Conservation (phyloP, 306 rosid species). For the Gastrolobium villosum region DNA sequence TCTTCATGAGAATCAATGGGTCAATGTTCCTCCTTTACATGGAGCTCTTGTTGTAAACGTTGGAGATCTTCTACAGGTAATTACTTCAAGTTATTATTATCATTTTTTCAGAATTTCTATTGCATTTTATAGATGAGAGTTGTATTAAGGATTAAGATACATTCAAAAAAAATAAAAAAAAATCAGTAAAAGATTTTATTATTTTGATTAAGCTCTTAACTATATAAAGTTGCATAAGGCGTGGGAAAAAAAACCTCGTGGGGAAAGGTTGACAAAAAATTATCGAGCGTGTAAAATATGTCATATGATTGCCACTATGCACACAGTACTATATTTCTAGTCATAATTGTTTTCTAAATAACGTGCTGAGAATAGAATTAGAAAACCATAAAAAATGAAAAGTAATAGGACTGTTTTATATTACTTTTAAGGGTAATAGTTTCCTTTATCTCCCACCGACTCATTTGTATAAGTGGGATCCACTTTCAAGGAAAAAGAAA, state of each 20-base stretch:
- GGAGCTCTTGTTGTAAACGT: constrained; percentile 62
- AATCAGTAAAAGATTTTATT: not conserved
- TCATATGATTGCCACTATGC: not conserved
- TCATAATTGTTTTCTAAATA: not conserved
- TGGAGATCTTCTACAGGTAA: constrained; percentile 61
- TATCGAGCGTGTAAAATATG: constrained; percentile 17
- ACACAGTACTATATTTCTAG: not conserved
- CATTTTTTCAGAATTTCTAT: not conserved
- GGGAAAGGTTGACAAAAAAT: constrained; percentile 8
- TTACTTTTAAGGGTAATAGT: no score
- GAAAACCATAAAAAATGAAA: not conserved
- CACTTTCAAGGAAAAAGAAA: no score
- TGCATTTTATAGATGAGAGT: not conserved
- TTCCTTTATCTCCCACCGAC: no score
- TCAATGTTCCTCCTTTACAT: constrained; percentile 49
- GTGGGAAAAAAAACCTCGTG: not conserved
- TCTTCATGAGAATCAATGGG: constrained; percentile 52
- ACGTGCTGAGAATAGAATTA: not conserved
- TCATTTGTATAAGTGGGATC: no score
- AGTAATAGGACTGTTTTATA: no score
- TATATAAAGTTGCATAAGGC: not conserved
- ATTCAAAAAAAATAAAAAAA: no score
- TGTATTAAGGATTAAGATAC: not conserved
- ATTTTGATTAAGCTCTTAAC: not conserved
- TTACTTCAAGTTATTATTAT: not conserved